phyloP scores from a whole-genome alignment of 208 protist species.

The Angomonas deanei region DNA sequence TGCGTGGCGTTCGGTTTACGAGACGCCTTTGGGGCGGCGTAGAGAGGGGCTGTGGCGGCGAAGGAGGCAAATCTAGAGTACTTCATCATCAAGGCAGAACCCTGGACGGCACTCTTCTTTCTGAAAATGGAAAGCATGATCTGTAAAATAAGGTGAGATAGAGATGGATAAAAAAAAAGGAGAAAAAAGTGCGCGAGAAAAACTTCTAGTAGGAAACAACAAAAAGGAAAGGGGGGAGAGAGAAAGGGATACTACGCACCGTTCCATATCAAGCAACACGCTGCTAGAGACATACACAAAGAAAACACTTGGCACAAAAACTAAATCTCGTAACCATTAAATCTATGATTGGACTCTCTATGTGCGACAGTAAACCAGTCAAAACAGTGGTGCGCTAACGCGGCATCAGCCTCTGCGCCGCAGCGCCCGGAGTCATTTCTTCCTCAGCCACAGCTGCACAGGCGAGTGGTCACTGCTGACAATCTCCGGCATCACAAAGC shows the following conservation, averaged over 20 bases:
- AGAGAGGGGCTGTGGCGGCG: background rate
- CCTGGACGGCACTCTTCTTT: no score
- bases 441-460: constrained; percentile 79
- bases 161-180: background rate
- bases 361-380: background rate
- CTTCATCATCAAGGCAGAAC: no score
- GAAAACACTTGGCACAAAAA: no score
- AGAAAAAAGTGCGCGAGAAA: background rate
- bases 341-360: background rate
- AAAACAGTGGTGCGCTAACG: background rate
- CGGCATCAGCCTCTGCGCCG: constrained; percentile 3
- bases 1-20: background rate
- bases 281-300: no score
- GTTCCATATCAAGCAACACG: no score
- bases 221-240: background rate
- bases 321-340: background rate
- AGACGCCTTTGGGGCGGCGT: background rate
- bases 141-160: no score
- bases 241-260: background rate
- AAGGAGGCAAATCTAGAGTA: no score
- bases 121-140: no score
- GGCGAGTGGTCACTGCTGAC: constrained; percentile 88
- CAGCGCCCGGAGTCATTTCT: constrained; percentile 33
- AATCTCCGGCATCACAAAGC: constrained; percentile 75
- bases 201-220: background rate